Evolutionary conservation across 1,139 yeast genomes (phyloP).

Genomic region (Geotrichum bryndzae): DNA sequence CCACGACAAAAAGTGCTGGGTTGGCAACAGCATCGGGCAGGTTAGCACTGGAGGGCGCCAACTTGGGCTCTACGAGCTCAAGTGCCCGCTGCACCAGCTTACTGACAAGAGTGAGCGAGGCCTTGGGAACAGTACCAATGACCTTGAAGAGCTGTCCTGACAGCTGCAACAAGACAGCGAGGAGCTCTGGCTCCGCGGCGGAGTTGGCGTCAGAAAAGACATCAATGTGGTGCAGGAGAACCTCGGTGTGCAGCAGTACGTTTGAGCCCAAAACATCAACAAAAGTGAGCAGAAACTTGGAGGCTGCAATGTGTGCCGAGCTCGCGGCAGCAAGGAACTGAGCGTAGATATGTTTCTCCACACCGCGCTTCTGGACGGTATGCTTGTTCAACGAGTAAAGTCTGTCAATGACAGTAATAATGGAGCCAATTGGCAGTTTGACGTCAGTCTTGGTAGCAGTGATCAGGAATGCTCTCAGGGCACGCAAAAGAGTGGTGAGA

Average conservation of each 20-base stretch:
- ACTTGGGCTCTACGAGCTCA: constrained; percentile 34
- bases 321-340: constrained; percentile 23
- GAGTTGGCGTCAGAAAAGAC: constrained; percentile 19
- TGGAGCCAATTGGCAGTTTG: constrained; percentile 29
- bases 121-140: constrained; percentile 20
- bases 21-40: constrained; percentile 69
- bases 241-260: constrained; percentile 26
- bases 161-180: constrained; percentile 18
- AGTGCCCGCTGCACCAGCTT: constrained; percentile 21
- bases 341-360: constrained; percentile 21
- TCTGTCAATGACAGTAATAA: constrained; percentile 27
- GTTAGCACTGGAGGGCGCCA: constrained; percentile 39
- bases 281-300: constrained; percentile 19
- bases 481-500: constrained; percentile 23
- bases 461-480: constrained; percentile 26
- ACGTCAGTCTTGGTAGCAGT: constrained; percentile 27
- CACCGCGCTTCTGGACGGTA: constrained; percentile 19
- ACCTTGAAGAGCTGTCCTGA: constrained; percentile 19
- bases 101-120: constrained; percentile 17
- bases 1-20: constrained; percentile 48
- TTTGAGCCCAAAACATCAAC: constrained; percentile 22
- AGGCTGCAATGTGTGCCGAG: constrained; percentile 21
- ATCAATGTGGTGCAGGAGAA: constrained; percentile 25
- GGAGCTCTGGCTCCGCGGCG: constrained; percentile 11
- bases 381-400: constrained; percentile 23